These are phyloP conservation scores for Zygosaccharomyces sapae DNA, from an alignment of 1,139 yeast genomes.

Conservation along the genomic window DNA sequence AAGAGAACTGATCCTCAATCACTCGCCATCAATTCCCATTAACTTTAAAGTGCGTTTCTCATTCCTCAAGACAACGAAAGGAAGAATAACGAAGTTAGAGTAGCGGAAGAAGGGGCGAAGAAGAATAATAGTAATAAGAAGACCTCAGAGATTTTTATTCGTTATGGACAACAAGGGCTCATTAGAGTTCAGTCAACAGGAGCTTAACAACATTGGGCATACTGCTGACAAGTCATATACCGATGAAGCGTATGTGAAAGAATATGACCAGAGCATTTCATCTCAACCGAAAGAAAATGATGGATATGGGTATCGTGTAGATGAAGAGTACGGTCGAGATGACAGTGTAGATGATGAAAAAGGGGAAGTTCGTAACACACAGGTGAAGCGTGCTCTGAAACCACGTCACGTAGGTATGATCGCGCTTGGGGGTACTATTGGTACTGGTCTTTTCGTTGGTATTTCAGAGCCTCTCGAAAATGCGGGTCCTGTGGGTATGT, in stretches of 20 bases:
- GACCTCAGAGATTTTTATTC: neutral
- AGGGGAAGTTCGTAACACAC: slow-evolving; percentile 36
- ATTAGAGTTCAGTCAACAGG: neutral
- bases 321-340: neutral
- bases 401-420: slow-evolving; percentile 63
- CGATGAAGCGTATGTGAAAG: neutral
- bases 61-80: neutral
- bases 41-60: neutral
- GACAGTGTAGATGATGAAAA: slow-evolving; percentile 18
- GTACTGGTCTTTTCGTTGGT: slow-evolving; percentile 61
- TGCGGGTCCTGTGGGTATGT: slow-evolving; percentile 72
- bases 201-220: neutral
- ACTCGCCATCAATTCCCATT: slow-evolving; percentile 1
- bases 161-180: neutral
- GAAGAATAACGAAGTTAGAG: neutral
- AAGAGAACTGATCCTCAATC: neutral
- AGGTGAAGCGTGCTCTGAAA: slow-evolving; percentile 48
- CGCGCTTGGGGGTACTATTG: slow-evolving; percentile 66
- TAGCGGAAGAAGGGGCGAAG: neutral
- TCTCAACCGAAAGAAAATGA: neutral
- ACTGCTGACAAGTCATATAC: neutral
- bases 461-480: slow-evolving; percentile 49
- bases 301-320: neutral
- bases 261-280: neutral
- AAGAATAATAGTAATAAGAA: neutral